Evolutionary conservation across 352 stramenopile species (phyloP), one percentile per base, ranked within the genome.

Genomic region (Pythium insidiosum): DNA sequence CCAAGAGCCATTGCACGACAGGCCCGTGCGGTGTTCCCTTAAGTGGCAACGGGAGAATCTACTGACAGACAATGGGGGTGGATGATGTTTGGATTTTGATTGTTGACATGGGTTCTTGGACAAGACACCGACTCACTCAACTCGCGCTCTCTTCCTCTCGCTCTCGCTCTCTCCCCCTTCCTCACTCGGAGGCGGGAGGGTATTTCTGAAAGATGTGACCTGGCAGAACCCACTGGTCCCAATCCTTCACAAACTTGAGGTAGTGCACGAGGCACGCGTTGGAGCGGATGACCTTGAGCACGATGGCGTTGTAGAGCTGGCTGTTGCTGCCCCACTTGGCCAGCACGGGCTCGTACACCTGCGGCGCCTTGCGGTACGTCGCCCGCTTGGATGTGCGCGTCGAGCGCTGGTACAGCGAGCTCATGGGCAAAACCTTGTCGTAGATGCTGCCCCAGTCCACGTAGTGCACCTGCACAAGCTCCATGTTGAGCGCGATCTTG

Each of bases 191-290:
- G n/a, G n/a, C n/a, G n/a, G n/a, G n/a, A n/a, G n/a, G n/a, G 28
- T 84, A 85, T 58, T 88, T 88, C 46, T 71, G 73, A 53, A 86
- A 88, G 30, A 88, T 88, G 47, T 86, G 74, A 31, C 72, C 71
- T 2, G 76, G 76, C 15, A 88, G 52, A 30, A 88, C 57, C 76
- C 76, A 88, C 46, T 88, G 76, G 61, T 88, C 72, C 76, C 76
- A 88, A 57, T 88, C 73, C 43, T 84, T 85, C 45, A 86, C 71
- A 42, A 76, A 86, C 64, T 88, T 86, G 50, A 86, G 60, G 46
- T 86, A 88, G 57, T 88, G 76, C 64, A 88, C 76, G 30, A 75
- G 66, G 49, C 73, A 86, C 6, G 76, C 73, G 43, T 86, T 84
- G 2, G 76, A 76, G 45, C 66, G 71, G 42, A 86, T 75, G 19